Base-by-base conservation (phyloP, 2,329 filamentous ascomycete genomes). In the Ophiosphaerella narmari region DNA sequence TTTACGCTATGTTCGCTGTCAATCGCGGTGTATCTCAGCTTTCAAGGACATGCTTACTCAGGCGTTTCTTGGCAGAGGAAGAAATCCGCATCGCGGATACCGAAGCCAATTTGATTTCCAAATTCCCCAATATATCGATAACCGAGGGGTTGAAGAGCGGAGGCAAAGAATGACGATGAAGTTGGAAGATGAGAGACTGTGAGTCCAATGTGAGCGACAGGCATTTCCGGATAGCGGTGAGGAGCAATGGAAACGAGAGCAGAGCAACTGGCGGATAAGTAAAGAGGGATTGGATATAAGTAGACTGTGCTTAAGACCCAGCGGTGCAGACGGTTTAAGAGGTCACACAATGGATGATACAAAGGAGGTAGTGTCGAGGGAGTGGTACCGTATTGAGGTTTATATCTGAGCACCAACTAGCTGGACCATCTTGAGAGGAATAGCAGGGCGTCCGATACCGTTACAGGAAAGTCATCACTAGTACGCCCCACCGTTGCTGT, bases 131-230 rank as follows among this genome's bases (percentile, higher is more conserved):
- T 81, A 69, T 86, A 95, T 53, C 82, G 82, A 54, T 95, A 86
- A 33, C 89, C 89, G 18, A 96, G 80, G 3, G 90, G 88, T 62
- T 93, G 89, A 7, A 90, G 81, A 57, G 91, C 81, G 55, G 88
- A 83, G 18, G 91, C 83, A 74, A 91, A 96, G 78, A 95, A 96
- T 7, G 90, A 94, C 42, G 88, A 85, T 3, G 91, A 89, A 32
- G 86, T 85, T 46, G 90, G 84, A 46, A 96, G 84, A 72, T 92
- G 86, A 53, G 86, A 86, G 67, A 96, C 91, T 33, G 83, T 85
- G 54, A 87, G 77, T 53, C 82, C 84, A 53, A 86, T 78, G 66
- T 85, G 83, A 37, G 83, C 83, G 60, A 85, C 74, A 49, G 84
- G 83, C 84, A 87, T 87, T 51, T 59, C 53, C 39, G 43, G 49